Evolutionary conservation across 805 yeast species (phyloP).

Genomic region (Lipomyces yamanashiensis): DNA sequence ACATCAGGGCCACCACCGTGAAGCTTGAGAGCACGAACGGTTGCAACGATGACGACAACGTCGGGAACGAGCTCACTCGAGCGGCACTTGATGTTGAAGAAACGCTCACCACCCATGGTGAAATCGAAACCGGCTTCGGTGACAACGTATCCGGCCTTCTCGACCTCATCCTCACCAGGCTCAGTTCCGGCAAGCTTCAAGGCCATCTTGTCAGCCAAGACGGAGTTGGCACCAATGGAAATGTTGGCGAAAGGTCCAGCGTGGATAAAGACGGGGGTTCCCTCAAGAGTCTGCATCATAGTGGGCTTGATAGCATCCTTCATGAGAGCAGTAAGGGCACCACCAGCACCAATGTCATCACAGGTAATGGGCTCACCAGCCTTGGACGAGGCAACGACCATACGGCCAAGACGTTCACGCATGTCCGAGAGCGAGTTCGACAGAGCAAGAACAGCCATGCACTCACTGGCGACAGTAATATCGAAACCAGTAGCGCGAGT

Average conservation of each 20-base stretch:
- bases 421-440: slow-evolving; percentile 77
- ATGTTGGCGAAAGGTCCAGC: slow-evolving; percentile 99
- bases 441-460: slow-evolving; percentile 93
- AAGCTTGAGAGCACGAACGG: slow-evolving; percentile 93
- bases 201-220: slow-evolving; percentile 90
- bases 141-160: slow-evolving; percentile 75
- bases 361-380: slow-evolving; percentile 85
- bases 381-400: slow-evolving; percentile 83
- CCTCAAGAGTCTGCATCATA: slow-evolving; percentile 95
- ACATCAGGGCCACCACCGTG: slow-evolving; percentile 99
- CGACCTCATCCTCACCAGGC: slow-evolving; percentile 48
- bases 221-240: slow-evolving; percentile 95
- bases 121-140: slow-evolving; percentile 99
- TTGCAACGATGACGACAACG: slow-evolving; percentile 91
- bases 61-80: slow-evolving; percentile 87
- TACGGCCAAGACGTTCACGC: slow-evolving; percentile 83
- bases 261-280: slow-evolving; percentile 96
- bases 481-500: slow-evolving; percentile 90
- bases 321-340: slow-evolving; percentile 91
- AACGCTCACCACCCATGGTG: slow-evolving; percentile 99
- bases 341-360: slow-evolving; percentile 94
- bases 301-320: slow-evolving; percentile 97
- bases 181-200: slow-evolving; percentile 81
- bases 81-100: slow-evolving; percentile 93
- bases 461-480: slow-evolving; percentile 93